Base-by-base conservation (phyloP, 164 flowering plant species). In the Protea cynaroides region DNA sequence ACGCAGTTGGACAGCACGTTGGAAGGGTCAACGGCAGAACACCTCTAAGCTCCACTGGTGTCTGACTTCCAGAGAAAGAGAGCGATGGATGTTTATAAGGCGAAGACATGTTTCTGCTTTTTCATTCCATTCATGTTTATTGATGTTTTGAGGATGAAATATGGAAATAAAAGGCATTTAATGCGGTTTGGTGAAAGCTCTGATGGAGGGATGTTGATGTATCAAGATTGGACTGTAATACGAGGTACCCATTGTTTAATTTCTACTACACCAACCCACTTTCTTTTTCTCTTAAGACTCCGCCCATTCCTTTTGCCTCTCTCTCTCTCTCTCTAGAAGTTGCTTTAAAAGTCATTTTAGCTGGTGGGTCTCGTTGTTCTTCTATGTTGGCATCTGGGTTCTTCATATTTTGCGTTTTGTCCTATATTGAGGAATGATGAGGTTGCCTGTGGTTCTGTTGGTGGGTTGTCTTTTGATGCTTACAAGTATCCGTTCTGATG, bases 101-200 rank as follows among this genome's bases (percentile, higher is more conserved):
- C n/a, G n/a, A n/a, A n/a, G n/a, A n/a, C n/a, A n/a, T n/a, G n/a
- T n/a, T n/a, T n/a, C n/a, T n/a, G n/a, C n/a, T n/a, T n/a, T n/a
- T n/a, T n/a, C n/a, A n/a, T n/a, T n/a, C n/a, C n/a, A n/a, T n/a
- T n/a, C n/a, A n/a, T n/a, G n/a, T n/a, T n/a, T n/a, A n/a, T n/a
- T n/a, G n/a, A n/a, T n/a, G n/a, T n/a, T 13, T 8, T 11, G 52
- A 54, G n/a, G 17, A 57, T 25, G 60, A 21, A 50, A 21, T 51
- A 25, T 52, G 22, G 49, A 61, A 60, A 24, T 56, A 7, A 46
- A 51, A 40, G 7, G 64, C 68, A 47, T 46, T 72, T 38, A 67
- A 67, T 72, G 61, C 56, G 65, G 69, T 62, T 63, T 67, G 71
- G 64, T 72, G 71, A 54, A 59, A 43, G 29, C 59, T 72, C 58